A percentile compares a stretch with the other conserved stretches of the same genome.
These are phyloP conservation scores for Cladosporium sp. DNA, from an alignment of 2,329 filamentous ascomycete genomes.

Conservation along the genomic window DNA sequence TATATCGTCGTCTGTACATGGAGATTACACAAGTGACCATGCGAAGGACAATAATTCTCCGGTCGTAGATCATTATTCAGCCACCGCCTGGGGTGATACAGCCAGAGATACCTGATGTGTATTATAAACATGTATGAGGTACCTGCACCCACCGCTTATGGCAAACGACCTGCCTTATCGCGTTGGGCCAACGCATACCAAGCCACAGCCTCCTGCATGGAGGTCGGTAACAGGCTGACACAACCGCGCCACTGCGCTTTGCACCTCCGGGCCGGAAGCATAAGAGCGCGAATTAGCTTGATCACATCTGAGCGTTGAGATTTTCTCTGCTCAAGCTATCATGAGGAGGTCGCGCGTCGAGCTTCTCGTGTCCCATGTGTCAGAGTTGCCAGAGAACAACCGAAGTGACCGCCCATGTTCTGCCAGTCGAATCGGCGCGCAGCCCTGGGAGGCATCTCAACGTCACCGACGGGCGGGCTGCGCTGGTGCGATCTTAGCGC, in stretches of 20 bases:
- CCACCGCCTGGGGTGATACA: neutral
- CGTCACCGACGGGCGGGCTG: slow-evolving; percentile 3
- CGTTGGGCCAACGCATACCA: neutral
- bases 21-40: too few relatives aligned
- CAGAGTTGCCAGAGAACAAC: slow-evolving; percentile 5
- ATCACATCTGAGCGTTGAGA: neutral
- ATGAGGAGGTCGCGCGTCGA: too few relatives aligned
- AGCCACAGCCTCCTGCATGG: neutral
- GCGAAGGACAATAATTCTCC: too few relatives aligned
- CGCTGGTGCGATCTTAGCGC: slow-evolving; percentile 8
- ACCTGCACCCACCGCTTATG: neutral
- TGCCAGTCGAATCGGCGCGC: slow-evolving; percentile 3
- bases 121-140: neutral
- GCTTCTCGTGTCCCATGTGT: neutral
- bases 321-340: neutral
- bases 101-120: neutral
- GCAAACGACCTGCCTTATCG: neutral
- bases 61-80: neutral
- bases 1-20: too few relatives aligned
- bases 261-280: neutral
- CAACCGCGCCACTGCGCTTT: neutral
- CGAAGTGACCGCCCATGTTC: neutral
- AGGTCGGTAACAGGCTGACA: neutral
- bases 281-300: neutral
- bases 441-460: neutral